Evolutionary conservation across 495 filamentous ascomycete species (phyloP), one percentile per base, ranked within the genome.

Genomic region (Durotheca rogersii): DNA sequence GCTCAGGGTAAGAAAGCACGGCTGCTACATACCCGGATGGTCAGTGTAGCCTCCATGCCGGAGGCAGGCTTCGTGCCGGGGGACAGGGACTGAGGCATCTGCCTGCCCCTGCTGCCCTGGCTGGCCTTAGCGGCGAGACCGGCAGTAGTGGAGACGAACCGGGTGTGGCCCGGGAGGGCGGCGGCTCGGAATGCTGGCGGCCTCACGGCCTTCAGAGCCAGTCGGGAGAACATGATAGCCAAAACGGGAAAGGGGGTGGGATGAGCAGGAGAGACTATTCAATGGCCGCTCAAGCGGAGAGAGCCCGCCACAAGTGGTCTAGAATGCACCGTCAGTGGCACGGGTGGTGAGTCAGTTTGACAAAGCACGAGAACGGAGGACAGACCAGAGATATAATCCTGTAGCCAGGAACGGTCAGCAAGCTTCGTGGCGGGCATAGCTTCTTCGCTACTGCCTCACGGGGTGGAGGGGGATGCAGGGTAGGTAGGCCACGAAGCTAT

Each of bases 281-380:
- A 65, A 60, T 54, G 48, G 46, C 48, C 59, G 64, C 58, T 69
- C 68, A 72, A 64, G 65, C 62, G 60, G 66, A 69, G 66, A 75
- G 70, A 70, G 93, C 85, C 82, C 95, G 95, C 93, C 93, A 98
- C 78, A 98, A 84, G 78, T 98, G 93, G 81, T 96, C 91, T 90
- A 66, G 31, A 55, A 29, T 16, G 29, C 37, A 55, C 58, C 61
- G 62, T 72, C 62, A 62, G 60, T 78, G 67, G 62, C 46, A 35
- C 60, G 49, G 60, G 73, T 68, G 69, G 74, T 78, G 72, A 71
- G 70, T 69, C 55, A 70, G 61, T 50, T 49, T 52, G 19, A 39
- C n/a, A n/a, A n/a, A n/a, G n/a, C n/a, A n/a, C n/a, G n/a, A n/a
- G n/a, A n/a, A n/a, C n/a, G 33, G 47, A 42, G 47, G 56, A 66